Evolutionary conservation across 169 alveolate species (phyloP), one percentile per base, ranked within the genome.

Genomic region (Cryptosporidium meleagridis): DNA sequence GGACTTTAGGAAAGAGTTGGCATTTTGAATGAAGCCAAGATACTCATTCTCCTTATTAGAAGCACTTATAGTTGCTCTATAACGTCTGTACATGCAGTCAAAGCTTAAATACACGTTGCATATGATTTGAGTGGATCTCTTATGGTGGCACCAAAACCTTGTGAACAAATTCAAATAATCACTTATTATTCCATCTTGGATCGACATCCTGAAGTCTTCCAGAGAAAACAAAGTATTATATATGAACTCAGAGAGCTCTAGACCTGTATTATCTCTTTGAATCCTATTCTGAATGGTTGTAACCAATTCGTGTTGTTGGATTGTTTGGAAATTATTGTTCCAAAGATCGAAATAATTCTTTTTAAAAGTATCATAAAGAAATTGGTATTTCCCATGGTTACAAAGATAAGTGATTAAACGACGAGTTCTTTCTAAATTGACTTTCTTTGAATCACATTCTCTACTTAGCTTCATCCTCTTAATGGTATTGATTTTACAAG

Each of bases 141-240:
- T 59, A 31, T 80, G 89, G 7, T 80, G 75, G 12, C 75, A 65
- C 89, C 89, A 80, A 41, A 80, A 59, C 39, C 51, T 80, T 26
- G 75, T 44, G 18, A 80, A 80, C 2, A n/a, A 7, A 16, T 10
- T 31, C 75, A 80, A 45, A 14, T 62, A 80, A 33, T 59, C 75
- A 16, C 44, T 12, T 39, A 29, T n/a, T n/a, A 53, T 8, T 16
- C 35, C 69, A 53, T 18, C 31, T 26, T 33, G 10, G 52, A 26
- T 14, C 70, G 5, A 18, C 51, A 26, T 48, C 3, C 68, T 48
- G 67, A 14, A 7, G 18, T 31, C 33, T n/a, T 3, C 21, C 4
- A 29, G 23, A 37, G 14, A 59, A 1, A 73, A 58, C 29, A 73
- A 1, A 37, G 39, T 9, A 21, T 73, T 44, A 14, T 37, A 37